Conservation (phyloP, 1,284 basidiomycete genomes). For the Rhodotorula sp. region DNA sequence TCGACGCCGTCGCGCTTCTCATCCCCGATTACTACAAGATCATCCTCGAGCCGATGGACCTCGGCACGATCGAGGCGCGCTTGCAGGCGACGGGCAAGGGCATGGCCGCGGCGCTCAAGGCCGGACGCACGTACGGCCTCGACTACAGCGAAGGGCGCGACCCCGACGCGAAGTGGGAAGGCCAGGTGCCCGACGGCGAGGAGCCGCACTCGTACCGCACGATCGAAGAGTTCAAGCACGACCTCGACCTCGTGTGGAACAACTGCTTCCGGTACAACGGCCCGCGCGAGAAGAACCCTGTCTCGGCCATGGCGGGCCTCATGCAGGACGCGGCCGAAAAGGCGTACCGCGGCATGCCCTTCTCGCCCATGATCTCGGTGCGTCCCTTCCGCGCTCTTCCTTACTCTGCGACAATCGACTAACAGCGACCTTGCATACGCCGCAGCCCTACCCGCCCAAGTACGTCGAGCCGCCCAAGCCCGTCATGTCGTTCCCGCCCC, state of each 20-base stretch:
- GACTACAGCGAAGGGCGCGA: conserved; percentile 62
- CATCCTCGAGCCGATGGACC: conserved; percentile 91
- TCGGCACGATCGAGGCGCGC: conserved; percentile 90
- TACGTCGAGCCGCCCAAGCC: conserved; percentile 66
- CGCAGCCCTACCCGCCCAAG: conserved; percentile 54
- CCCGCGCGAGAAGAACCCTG: conserved; percentile 66
- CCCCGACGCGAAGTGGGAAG: conserved; percentile 43
- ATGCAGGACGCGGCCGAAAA: conserved; percentile 86
- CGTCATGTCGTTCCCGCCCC: conserved; percentile 74
- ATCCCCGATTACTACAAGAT: conserved; percentile 89
- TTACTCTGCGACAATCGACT: neutral
- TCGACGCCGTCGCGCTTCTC: conserved; percentile 83
- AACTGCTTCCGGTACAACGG: conserved; percentile 95
- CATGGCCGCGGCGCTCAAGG: conserved; percentile 36
- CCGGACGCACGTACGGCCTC: conserved; percentile 28
- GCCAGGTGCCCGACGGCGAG: conserved; percentile 58
- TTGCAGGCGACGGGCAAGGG: conserved; percentile 57
- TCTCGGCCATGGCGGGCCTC: conserved; percentile 75
- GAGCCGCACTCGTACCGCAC: conserved; percentile 54
- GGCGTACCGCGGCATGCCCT: conserved; percentile 78
- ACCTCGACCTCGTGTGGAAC: conserved; percentile 81
- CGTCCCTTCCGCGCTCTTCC: conserved; percentile 46
- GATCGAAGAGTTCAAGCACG: conserved; percentile 73
- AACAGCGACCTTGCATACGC: conserved; percentile 39
- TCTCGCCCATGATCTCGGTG: conserved; percentile 56